Conservation (phyloP, 179 eudicot species). For the Vitellaria paradoxa region DNA sequence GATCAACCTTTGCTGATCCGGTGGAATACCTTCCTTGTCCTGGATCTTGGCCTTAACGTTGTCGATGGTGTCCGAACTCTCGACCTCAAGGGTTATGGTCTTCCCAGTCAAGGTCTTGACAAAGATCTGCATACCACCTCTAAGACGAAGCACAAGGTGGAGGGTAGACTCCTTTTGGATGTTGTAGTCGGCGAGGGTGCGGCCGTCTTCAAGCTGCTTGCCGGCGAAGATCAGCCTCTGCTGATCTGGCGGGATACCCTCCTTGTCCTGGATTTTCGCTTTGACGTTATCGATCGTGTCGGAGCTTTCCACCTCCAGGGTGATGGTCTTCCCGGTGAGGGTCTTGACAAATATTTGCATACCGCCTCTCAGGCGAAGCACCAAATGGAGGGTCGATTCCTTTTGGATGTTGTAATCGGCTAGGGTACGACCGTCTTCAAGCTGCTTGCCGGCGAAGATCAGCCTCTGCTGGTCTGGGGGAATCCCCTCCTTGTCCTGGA, state of each 20-base stretch:
- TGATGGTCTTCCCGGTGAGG: constrained; percentile 28
- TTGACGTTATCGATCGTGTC: constrained; percentile 33
- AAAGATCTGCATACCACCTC: constrained; percentile 11
- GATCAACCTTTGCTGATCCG: constrained; percentile 12
- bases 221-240: constrained; percentile 38
- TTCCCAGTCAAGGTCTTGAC: neutral
- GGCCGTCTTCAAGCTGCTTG: constrained; percentile 27
- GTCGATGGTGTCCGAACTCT: constrained; percentile 9
- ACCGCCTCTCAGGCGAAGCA: constrained; percentile 22
- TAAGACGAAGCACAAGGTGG: constrained; percentile 5
- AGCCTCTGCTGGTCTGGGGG: constrained; percentile 48
- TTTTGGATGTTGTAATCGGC: constrained; percentile 24
- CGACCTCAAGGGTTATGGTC: constrained; percentile 10
- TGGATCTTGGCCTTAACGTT: constrained; percentile 10
- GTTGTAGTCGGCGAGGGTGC: constrained; percentile 19
- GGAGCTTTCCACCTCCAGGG: constrained; percentile 29
- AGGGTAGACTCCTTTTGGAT: constrained; percentile 15
- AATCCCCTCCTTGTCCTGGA: constrained; percentile 40
- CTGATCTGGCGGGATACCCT: constrained; percentile 49
- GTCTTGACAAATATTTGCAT: constrained; percentile 27
- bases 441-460: constrained; percentile 44
- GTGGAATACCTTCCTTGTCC: constrained; percentile 10
- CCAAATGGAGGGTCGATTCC: constrained; percentile 24
- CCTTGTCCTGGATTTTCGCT: constrained; percentile 47
- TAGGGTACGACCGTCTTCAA: constrained; percentile 41